These are phyloP conservation scores for Tuber microsphaerosporum DNA, from an alignment of 495 filamentous ascomycete genomes.

Conservation along the genomic window DNA sequence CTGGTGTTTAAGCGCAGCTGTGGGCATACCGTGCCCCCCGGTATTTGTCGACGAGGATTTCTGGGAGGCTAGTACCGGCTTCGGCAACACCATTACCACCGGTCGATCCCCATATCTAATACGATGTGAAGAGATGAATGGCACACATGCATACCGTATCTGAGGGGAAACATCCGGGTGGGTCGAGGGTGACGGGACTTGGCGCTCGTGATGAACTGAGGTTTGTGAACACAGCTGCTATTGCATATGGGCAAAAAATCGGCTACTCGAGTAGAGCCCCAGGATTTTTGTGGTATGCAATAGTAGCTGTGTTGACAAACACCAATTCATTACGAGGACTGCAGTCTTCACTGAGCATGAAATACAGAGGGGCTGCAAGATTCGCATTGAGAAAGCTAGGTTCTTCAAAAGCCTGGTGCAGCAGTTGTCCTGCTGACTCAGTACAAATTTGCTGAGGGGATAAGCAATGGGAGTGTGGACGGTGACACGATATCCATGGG, in stretches of 20 bases:
- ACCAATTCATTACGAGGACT: neutral
- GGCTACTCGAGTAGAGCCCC: too few relatives aligned
- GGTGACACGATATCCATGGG: neutral
- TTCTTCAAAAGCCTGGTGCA: neutral
- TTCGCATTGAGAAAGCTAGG: neutral
- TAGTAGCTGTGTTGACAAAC: too few relatives aligned
- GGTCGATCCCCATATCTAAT: neutral
- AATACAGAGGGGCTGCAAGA: neutral
- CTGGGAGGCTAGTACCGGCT: neutral
- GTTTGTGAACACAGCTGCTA: too few relatives aligned
- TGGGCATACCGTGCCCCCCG: neutral
- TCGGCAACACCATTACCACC: neutral
- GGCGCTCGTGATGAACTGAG: too few relatives aligned
- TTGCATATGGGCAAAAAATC: too few relatives aligned
- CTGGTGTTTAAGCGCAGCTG: slow-evolving; percentile 6
- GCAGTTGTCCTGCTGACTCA: neutral
- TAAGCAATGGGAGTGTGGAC: neutral
- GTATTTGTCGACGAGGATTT: neutral
- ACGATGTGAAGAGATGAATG: neutral
- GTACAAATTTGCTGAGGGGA: neutral
- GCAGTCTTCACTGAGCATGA: neutral
- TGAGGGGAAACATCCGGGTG: neutral
- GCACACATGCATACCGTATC: neutral
- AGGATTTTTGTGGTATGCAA: too few relatives aligned
- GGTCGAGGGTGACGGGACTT: neutral